Evolutionary conservation across 441 rosid species (phyloP), one percentile per base, ranked within the genome.

Genomic region (Mallotus japonicus): DNA sequence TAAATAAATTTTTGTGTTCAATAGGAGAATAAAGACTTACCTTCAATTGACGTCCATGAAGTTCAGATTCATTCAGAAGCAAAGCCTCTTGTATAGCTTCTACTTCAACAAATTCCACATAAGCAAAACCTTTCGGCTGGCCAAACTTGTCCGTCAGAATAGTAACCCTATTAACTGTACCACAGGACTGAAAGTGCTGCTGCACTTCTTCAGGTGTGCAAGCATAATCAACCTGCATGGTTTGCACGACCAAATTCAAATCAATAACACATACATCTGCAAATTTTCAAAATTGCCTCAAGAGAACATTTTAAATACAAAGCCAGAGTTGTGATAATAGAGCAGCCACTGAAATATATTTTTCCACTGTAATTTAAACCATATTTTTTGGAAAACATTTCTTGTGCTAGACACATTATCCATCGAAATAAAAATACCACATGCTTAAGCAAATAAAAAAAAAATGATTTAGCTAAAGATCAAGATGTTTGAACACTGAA

Each of bases 171-270:
- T 93, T 92, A 28, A 93, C 98, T 28, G 95, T 93, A 73, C 98
- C 98, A 67, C 98, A 93, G 24, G 97, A 79, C 81, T 93, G 96
- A 72, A 93, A 93, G 86, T 93, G 97, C 77, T 90, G 97, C 82
- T 91, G 97, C 72, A 93, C 98, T 83, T 93, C 98, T 85, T 93
- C 98, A 28, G 98, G 97, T 6, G 98, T 91, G 82, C 97, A 93
- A 2, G 91, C 90, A 81, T 91, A 93, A 71, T 93, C 97, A 77
- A 91, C 98, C 97, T 93, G 79, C 81, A 42, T 50, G 51, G 24
- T 64, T 64, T 34, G 40, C 4, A 4, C 12, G 17, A 16, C 32
- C 16, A 50, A 46, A 60, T 37, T 53, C 37, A 14, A 62, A 46
- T 65, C 60, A 64, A 5, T 3, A 34, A 50, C 4, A 51, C 24